Evolutionary conservation across 176 grass and related monocot genomes (phyloP), one percentile per base, ranked within the genome.

Genomic region (Oryza coarctata): DNA sequence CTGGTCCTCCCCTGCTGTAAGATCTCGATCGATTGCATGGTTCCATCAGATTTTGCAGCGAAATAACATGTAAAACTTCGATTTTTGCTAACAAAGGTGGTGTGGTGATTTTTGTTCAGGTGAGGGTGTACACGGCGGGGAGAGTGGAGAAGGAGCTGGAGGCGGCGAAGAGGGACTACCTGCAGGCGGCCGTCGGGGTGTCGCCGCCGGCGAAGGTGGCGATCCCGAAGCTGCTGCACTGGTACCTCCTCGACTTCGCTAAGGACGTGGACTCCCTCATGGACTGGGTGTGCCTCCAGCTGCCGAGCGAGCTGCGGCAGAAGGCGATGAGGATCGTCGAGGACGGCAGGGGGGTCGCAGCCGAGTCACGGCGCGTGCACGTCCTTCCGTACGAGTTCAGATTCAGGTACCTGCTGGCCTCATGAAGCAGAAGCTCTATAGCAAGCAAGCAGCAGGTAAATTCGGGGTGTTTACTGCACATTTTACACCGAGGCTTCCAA

Each of bases 221-320:
- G 6, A 89, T 99, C 61, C 97, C 97, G 33, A 99, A 99, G 82
- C 84, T 99, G 1, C 85, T 99, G 52, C 90, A 99, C 35, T 96
- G 97, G 93, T 96, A 94, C 61, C 84, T 99, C 25, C 87, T 89
- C 5, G 94, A 97, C 58, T 97, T 97, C 47, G 94, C 94, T 20
- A 99, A 99, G 74, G 91, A 99, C 76, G 86, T 96, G 71, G 93
- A 92, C 47, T 94, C 97, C n/a, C 89, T 99, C 74, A 94, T 99
- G 93, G 97, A 96, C 77, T 99, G 97, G 97, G 90, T 99, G 5
- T 99, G 93, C 85, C 80, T 99, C 80, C 97, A 99, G 80, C 80
- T 99, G 29, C 97, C 93, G 2, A 18, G 40, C 34, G 85, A 88
- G 79, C 23, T 91, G 65, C 92, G 69, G 36, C 80, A 78, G 34